Conservation (phyloP, 2,329 filamentous ascomycete genomes). For the Fusarium sp. region DNA sequence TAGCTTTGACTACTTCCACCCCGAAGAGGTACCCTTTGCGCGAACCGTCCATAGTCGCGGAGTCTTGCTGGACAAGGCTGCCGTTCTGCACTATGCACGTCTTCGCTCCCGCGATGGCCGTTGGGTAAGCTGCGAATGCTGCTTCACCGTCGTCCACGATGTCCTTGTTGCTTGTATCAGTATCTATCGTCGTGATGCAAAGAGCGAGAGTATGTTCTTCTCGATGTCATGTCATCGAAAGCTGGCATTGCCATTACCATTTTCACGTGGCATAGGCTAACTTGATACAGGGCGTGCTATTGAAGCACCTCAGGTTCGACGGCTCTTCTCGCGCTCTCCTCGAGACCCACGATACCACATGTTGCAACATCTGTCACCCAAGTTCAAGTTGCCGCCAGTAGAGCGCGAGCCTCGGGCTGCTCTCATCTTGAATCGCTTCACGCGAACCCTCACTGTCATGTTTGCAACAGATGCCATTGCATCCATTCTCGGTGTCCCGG, state of each 20-base stretch:
- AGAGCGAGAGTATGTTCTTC: conserved; percentile 75
- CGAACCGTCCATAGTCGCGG: conserved; percentile 77
- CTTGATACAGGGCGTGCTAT: conserved; percentile 72
- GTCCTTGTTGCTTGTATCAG: conserved; percentile 87
- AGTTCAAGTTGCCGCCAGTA: conserved; percentile 73
- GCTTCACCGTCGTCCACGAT: conserved; percentile 89
- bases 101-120: conserved; percentile 74
- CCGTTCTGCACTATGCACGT: conserved; percentile 82
- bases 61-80: conserved; percentile 83
- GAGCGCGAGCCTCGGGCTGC: conserved; percentile 84
- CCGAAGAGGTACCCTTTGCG: conserved; percentile 81
- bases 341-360: conserved; percentile 89
- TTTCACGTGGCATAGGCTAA: conserved; percentile 21
- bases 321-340: conserved; percentile 83
- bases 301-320: conserved; percentile 81
- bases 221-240: background rate
- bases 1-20: conserved; percentile 88
- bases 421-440: conserved; percentile 87
- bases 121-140: conserved; percentile 86
- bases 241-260: background rate
- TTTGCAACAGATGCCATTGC: conserved; percentile 82
- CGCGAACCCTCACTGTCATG: conserved; percentile 84
- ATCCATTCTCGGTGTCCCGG: conserved; percentile 78
- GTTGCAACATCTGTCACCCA: conserved; percentile 84
- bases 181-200: conserved; percentile 75